Evolutionary conservation across 495 filamentous ascomycete genomes (phyloP).

Genomic region (Usnea hakonensis): DNA sequence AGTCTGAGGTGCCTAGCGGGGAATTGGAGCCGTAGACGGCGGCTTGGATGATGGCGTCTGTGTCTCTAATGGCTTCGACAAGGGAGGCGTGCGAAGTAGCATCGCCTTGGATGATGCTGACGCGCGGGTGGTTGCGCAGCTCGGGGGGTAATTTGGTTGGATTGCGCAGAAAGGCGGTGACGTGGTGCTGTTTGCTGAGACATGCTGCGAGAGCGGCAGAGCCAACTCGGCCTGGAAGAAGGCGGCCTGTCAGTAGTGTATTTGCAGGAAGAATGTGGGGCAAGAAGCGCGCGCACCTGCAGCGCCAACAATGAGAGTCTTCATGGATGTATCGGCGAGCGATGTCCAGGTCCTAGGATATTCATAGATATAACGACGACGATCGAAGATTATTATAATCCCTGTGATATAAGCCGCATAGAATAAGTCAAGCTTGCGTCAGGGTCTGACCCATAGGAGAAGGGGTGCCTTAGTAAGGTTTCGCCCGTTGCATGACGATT

Average conservation of each 20-base stretch:
- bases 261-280: background rate
- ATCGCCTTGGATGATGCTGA: constrained; percentile 18
- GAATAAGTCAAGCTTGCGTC: background rate
- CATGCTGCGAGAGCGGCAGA: constrained; percentile 20
- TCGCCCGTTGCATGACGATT: background rate
- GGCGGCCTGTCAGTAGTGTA: background rate
- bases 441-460: background rate
- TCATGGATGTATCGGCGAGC: constrained; percentile 7
- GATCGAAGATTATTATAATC: background rate
- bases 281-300: constrained; percentile 9
- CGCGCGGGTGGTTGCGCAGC: constrained; percentile 13
- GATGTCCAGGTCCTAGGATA: background rate
- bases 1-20: constrained; percentile 5
- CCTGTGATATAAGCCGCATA: background rate
- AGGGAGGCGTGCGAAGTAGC: constrained; percentile 10
- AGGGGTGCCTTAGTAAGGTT: background rate
- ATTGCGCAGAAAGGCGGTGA: constrained; percentile 21
- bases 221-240: constrained; percentile 15
- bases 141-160: constrained; percentile 12
- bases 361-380: background rate
- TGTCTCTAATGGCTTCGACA: constrained; percentile 15
- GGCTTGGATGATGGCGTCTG: constrained; percentile 20
- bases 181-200: constrained; percentile 17
- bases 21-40: constrained; percentile 13
- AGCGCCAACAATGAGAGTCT: constrained; percentile 18